phyloP scores from a whole-genome alignment of 805 yeast genomes.

The Candida sanyiensis region DNA sequence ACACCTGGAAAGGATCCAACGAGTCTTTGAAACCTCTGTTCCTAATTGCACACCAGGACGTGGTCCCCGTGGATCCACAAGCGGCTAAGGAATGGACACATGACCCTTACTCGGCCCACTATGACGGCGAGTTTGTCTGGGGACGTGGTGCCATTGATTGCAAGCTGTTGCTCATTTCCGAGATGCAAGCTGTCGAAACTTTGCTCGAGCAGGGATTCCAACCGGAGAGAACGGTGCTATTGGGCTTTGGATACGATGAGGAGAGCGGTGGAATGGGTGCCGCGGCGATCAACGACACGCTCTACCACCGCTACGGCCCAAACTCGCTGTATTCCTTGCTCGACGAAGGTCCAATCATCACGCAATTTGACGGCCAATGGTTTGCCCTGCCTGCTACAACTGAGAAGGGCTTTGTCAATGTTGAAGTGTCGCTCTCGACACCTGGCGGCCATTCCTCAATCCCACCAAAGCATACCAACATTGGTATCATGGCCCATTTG shows the following conservation, averaged over 20 bases:
- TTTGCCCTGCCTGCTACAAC: conserved; percentile 44
- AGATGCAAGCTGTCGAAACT: conserved; percentile 60
- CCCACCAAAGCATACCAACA: conserved; percentile 79
- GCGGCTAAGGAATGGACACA: conserved; percentile 56
- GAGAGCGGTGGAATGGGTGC: conserved; percentile 46
- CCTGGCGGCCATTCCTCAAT: conserved; percentile 77
- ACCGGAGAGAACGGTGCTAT: conserved; percentile 58
- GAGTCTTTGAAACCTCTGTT: conserved; percentile 52
- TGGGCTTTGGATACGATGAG: conserved; percentile 77
- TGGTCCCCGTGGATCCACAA: conserved; percentile 66
- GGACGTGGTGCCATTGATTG: conserved; percentile 81
- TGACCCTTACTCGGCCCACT: conserved; percentile 62
- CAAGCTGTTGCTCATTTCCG: conserved; percentile 60
- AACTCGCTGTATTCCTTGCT: conserved; percentile 56
- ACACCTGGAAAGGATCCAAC: conserved; percentile 57
- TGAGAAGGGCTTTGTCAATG: conserved; percentile 35
- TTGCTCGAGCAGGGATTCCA: conserved; percentile 43
- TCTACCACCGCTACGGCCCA: conserved; percentile 52
- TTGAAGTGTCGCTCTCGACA: conserved; percentile 45
- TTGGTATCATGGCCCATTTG: conserved; percentile 65
- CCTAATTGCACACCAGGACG: conserved; percentile 78
- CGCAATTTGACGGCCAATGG: conserved; percentile 33
- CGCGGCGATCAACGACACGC: conserved; percentile 34
- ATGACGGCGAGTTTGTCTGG: conserved; percentile 56
- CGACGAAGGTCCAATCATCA: conserved; percentile 58